Percentiles rank a stretch among this genome's conserved stretches.
These are phyloP conservation scores for Neofusicoccum sp. DNA, from an alignment of 2,329 filamentous ascomycete species.

Conservation along the genomic window DNA sequence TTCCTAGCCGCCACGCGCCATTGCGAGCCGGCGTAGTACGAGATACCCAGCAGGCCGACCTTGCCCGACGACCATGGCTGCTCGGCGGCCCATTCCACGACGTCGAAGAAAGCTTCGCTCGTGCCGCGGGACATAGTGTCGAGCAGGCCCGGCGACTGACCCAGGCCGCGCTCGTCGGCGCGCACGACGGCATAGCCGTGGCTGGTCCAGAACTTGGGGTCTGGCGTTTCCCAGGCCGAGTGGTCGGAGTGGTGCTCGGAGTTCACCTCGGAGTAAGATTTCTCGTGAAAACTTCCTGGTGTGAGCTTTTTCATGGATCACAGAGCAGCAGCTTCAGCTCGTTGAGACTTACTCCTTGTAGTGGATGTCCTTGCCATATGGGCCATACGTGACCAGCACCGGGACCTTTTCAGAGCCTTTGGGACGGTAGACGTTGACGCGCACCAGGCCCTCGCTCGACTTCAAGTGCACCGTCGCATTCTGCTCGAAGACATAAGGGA, in stretches of 20 bases:
- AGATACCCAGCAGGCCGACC: slow-evolving; percentile 52
- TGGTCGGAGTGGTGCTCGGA: slow-evolving; percentile 36
- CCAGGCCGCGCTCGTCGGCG: slow-evolving; percentile 52
- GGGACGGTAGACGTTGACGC: slow-evolving; percentile 53
- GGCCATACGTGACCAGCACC: slow-evolving; percentile 68
- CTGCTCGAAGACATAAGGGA: slow-evolving; percentile 51
- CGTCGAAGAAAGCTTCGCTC: slow-evolving; percentile 52
- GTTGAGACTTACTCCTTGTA: slow-evolving; percentile 50
- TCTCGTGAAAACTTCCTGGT: slow-evolving; percentile 44
- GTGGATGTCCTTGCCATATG: slow-evolving; percentile 66
- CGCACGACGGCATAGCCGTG: slow-evolving; percentile 39
- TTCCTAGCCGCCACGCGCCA: slow-evolving; percentile 54
- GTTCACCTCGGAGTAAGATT: slow-evolving; percentile 50
- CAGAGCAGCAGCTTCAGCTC: neutral
- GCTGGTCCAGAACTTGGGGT: slow-evolving; percentile 40
- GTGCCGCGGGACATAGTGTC: slow-evolving; percentile 55
- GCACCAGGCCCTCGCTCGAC: slow-evolving; percentile 41
- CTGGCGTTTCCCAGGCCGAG: slow-evolving; percentile 47
- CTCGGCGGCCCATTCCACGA: slow-evolving; percentile 52
- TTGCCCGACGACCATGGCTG: slow-evolving; percentile 53
- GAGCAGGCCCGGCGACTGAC: slow-evolving; percentile 52
- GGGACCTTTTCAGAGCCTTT: slow-evolving; percentile 49
- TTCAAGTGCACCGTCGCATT: slow-evolving; percentile 50
- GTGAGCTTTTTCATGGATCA: neutral
- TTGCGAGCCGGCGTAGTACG: slow-evolving; percentile 54